These are phyloP conservation scores for Aspergillus transmontanensis DNA, from an alignment of 2,329 filamentous ascomycete genomes.

Conservation along the genomic window DNA sequence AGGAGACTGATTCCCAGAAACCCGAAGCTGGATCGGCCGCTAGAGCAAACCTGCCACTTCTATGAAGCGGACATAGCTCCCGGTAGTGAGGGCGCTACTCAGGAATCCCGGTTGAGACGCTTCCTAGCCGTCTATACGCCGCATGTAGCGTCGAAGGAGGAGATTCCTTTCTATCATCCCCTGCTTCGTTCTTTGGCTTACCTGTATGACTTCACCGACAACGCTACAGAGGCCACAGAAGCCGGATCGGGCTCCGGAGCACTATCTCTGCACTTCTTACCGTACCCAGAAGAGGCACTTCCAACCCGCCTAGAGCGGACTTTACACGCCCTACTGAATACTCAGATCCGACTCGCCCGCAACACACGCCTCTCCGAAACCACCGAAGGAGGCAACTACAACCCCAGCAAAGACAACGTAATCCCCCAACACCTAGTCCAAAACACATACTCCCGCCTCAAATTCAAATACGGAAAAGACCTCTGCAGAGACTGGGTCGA, in stretches of 20 bases:
- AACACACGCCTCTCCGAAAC: conserved; percentile 22
- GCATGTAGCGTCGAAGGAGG: conserved; percentile 62
- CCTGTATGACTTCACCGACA: conserved; percentile 58
- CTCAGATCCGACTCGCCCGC: conserved; percentile 39
- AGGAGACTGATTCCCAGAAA: conserved; percentile 82
- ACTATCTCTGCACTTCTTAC: conserved; percentile 55
- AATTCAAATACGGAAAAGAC: conserved; percentile 72
- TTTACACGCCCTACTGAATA: conserved; percentile 39
- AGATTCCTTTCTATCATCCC: conserved; percentile 88
- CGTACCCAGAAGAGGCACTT: conserved; percentile 47
- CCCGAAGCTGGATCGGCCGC: conserved; percentile 68
- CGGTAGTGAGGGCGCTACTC: too few species aligned
- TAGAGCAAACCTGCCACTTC: conserved; percentile 83
- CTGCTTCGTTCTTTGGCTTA: conserved; percentile 73
- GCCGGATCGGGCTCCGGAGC: conserved; percentile 35
- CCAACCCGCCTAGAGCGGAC: conserved; percentile 42
- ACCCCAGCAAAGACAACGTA: conserved; percentile 81
- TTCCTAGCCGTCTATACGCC: conserved; percentile 75
- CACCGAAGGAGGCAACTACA: conserved; percentile 62
- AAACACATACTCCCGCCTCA: conserved; percentile 78
- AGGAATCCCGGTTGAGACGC: not conserved
- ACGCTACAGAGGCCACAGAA: conserved; percentile 24
- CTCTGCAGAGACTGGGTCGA: conserved; percentile 82
- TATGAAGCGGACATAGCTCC: conserved; percentile 44
- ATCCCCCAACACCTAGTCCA: conserved; percentile 77